phyloP scores from a whole-genome alignment of 768 basidiomycete genomes.

The Rhodosporidiobolus sp. region DNA sequence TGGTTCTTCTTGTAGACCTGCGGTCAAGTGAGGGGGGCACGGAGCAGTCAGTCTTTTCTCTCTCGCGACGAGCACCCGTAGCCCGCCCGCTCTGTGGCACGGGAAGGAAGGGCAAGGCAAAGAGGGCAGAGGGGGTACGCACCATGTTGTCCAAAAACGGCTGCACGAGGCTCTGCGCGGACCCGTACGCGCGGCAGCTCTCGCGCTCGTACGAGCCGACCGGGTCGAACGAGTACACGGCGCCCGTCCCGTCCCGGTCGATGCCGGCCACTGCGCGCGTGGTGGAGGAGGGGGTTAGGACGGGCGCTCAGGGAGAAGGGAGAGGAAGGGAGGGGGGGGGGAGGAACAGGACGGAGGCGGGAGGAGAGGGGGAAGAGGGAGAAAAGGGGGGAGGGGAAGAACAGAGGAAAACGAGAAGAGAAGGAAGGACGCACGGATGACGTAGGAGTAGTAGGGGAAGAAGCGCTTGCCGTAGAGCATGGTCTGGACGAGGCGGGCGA shows the following conservation, averaged over 20 bases:
- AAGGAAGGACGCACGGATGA: constrained; percentile 48
- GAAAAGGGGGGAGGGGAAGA: no score
- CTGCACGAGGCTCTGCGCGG: constrained; percentile 89
- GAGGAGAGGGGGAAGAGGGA: no score
- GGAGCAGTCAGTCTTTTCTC: no score
- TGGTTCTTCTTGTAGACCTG: constrained; percentile 99
- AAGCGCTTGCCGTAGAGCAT: constrained; percentile 95
- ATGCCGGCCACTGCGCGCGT: constrained; percentile 45
- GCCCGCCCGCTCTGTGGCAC: no score
- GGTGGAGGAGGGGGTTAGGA: neutral
- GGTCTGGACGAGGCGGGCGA: constrained; percentile 96
- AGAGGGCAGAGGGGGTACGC: constrained; percentile 46
- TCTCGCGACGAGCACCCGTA: no score
- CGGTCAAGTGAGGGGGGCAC: constrained; percentile 49
- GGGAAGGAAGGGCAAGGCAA: neutral
- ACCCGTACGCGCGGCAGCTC: constrained; percentile 91
- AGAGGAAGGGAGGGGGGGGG: neutral
- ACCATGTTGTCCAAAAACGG: constrained; percentile 99
- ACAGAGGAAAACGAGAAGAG: no score
- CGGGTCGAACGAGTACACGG: constrained; percentile 99
- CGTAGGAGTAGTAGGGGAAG: constrained; percentile 98
- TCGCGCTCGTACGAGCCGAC: constrained; percentile 98
- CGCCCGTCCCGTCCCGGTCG: constrained; percentile 63
- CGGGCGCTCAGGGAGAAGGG: neutral
- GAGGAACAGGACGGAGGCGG: no score